phyloP scores from a whole-genome alignment of 371 early-diverging fungal species.

The Blastocladiella emersonii region DNA sequence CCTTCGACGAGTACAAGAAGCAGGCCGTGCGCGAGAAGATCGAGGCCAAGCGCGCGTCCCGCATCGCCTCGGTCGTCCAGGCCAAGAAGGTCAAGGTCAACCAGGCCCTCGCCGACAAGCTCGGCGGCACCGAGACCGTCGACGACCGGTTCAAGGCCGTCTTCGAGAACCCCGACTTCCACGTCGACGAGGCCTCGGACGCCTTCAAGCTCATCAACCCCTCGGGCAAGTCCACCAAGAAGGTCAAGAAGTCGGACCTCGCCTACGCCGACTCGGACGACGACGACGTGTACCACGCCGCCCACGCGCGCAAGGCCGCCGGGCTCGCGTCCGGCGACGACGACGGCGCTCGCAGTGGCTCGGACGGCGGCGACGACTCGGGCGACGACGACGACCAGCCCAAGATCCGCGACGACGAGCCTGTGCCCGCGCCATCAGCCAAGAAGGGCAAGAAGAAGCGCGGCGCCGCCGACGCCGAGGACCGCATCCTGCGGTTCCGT shows the following conservation, averaged over 20 bases:
- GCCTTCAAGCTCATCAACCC: constrained; percentile 46
- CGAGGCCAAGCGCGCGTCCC: constrained; percentile 70
- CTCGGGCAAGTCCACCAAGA: neutral
- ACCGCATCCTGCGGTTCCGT: neutral
- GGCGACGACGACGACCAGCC: neutral
- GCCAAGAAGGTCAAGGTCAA: constrained; percentile 83
- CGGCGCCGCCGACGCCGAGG: neutral
- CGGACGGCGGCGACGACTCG: neutral
- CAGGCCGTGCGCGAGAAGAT: constrained; percentile 61
- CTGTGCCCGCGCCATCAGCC: neutral
- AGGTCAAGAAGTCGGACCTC: neutral
- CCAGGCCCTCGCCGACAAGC: constrained; percentile 47
- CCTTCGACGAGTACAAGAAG: constrained; percentile 79
- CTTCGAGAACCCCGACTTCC: constrained; percentile 85
- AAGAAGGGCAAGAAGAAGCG: neutral
- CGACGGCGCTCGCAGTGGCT: neutral
- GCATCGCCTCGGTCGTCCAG: constrained; percentile 49
- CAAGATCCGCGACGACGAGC: neutral
- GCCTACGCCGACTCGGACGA: neutral
- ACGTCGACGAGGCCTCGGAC: constrained; percentile 71
- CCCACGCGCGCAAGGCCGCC: neutral
- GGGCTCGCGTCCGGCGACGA: neutral
- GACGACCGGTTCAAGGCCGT: constrained; percentile 48
- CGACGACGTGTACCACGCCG: neutral
- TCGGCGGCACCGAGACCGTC: constrained; percentile 10